Conservation (phyloP, 2,329 filamentous ascomycete genomes). For the Fusarium redolens region DNA sequence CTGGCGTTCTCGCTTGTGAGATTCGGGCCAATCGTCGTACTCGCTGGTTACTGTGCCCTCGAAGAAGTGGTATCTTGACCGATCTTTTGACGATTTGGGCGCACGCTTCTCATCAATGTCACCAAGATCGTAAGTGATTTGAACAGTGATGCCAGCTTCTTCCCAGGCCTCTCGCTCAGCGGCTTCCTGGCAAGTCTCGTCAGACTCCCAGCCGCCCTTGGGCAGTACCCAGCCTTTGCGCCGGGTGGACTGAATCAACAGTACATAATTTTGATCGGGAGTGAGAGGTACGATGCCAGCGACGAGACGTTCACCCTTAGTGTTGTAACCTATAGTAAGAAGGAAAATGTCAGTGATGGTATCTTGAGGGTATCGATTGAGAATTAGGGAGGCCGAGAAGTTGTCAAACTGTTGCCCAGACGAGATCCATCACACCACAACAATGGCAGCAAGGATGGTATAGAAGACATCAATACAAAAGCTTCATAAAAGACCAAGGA, state of each 20-base stretch:
- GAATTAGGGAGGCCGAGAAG: not conserved
- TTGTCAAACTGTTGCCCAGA: conserved; percentile 5
- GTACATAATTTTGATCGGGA: conserved; percentile 84
- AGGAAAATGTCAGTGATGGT: conserved; percentile 33
- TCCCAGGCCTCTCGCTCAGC: conserved; percentile 96
- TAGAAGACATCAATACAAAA: conserved; percentile 6
- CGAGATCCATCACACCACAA: conserved; percentile 10
- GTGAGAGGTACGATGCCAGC: conserved; percentile 94
- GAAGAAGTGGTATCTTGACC: conserved; percentile 80
- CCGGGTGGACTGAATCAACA: conserved; percentile 92
- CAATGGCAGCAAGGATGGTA: not conserved
- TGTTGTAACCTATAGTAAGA: conserved; percentile 79
- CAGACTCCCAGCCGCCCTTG: conserved; percentile 97
- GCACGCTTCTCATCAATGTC: conserved; percentile 86
- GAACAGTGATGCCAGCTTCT: conserved; percentile 91
- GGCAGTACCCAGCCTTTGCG: conserved; percentile 96
- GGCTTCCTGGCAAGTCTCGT: conserved; percentile 87
- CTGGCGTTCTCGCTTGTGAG: conserved; percentile 86
- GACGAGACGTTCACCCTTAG: conserved; percentile 92
- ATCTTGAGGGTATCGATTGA: conserved; percentile 4
- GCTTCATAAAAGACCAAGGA: not conserved
- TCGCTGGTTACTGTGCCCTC: conserved; percentile 90
- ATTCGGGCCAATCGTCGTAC: conserved; percentile 91
- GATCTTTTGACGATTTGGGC: conserved; percentile 76
- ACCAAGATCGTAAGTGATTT: conserved; percentile 86